Base-by-base conservation (phyloP, 805 yeast species). In the Lipomyces oligophaga region DNA sequence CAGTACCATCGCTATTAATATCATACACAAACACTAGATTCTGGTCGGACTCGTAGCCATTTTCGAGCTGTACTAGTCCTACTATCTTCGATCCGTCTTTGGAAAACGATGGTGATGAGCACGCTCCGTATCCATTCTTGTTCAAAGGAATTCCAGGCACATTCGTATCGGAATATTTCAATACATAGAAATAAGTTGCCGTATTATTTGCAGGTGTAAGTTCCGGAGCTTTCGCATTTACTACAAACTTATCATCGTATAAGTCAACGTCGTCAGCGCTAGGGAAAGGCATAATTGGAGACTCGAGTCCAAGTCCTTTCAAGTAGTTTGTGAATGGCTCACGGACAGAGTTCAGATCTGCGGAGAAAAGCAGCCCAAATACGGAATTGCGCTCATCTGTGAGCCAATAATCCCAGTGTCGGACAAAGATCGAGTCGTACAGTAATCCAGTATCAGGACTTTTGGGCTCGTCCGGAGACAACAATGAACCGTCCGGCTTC, bases 401-500 rank as follows among this genome's bases (percentile, higher is more conserved):
- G 10, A 53, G 45, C 60, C 60, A 56, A 43, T 56, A 54, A 28
- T 57, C 60, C 61, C 61, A 58, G 38, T 58, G 59, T 4, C 61
- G 45, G 18, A 50, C 60, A 43, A 52, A 58, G 19, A 47, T 27
- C 5, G 44, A 22, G 36, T 53, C 57, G 42, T 55, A 58, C n/a
- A 52, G 41, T 16, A 41, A 34, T 5, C 56, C 56, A 5, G 43
- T 11, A 34, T 52, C 56, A 8, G 19, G 27, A 26, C 22, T 33
- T n/a, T 39, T 26, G 6, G 56, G 54, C 6, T 49, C 56, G 30
- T 52, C 43, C 8, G 56, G 56, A 5, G 56, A 52, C 4, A 47
- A 27, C 7, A 52, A 42, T 19, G 36, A 32, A 22, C 56, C 56
- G 24, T 25, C 36, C 7, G 55, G 55, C 8, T 45, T 40, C 8